Base-by-base conservation (phyloP, 2,329 filamentous ascomycete genomes). In the Plenodomus tracheiphilus region DNA sequence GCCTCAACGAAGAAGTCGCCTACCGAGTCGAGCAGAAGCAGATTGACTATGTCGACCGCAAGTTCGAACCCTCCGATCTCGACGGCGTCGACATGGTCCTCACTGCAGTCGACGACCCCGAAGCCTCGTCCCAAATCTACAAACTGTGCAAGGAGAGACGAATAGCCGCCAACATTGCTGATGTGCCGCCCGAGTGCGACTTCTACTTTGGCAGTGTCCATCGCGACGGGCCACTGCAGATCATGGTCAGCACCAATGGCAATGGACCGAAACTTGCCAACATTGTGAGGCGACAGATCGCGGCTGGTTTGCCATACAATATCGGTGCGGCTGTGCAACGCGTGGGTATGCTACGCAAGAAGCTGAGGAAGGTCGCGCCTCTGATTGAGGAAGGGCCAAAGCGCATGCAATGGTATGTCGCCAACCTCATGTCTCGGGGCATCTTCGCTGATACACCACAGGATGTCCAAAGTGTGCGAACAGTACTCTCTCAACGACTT, bases 231-330 rank as follows among this genome's bases (percentile, higher is more conserved):
- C 94, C 94, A 5, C 75, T 99, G 52, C 94, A 99, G 77, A 87
- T 99, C 65, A 99, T 99, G 94, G 93, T 99, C 62, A 95, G 89
- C 76, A 99, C 94, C 30, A 99, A 97, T 71, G 94, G 94, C 43
- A 97, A 96, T 70, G 94, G 94, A 0, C 94, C 94, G 0, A 86
- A 93, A 68, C 77, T 99, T 56, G 94, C 94, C 9, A 93, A 90
- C 59, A 86, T 92, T 40, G 88, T 99, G 42, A 80, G 93, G 45
- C 83, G 87, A 68, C 85, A 88, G 68, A 96, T 99, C 57, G 92
- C 91, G 16, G 81, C 78, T 17, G 80, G 79, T 41, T 75, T 99
- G 47, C 94, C 94, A 1, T 75, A 77, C 16, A 91, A 94, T 58
- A 87, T 89, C 22, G 94, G 94, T 8, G 85, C 86, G 41, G 94